Percentiles rank a stretch among this genome's conserved stretches.
Conservation (phyloP, 2,329 filamentous ascomycete species). For the Fonsecaea pugnacius region DNA sequence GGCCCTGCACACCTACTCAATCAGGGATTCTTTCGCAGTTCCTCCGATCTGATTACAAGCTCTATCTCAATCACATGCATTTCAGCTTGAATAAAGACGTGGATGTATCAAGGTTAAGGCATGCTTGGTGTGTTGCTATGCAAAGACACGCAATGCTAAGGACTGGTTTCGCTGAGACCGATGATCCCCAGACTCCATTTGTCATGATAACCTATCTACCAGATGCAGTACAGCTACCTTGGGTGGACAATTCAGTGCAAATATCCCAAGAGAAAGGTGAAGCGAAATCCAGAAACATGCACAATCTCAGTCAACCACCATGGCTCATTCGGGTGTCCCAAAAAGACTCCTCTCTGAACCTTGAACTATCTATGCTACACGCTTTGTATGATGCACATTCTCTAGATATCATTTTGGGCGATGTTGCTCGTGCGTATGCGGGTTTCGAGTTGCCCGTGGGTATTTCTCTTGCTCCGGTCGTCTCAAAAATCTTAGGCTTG, state of each 20-base stretch:
- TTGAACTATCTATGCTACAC: constrained; percentile 70
- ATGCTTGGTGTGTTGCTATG: constrained; percentile 65
- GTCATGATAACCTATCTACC: constrained; percentile 71
- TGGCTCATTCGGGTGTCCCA: constrained; percentile 65
- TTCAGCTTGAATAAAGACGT: constrained; percentile 55
- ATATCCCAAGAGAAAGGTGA: background rate
- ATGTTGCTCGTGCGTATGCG: constrained; percentile 56
- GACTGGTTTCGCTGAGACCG: constrained; percentile 70
- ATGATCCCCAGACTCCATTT: constrained; percentile 66
- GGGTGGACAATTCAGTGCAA: constrained; percentile 38
- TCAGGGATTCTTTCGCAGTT: constrained; percentile 79
- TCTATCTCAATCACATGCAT: constrained; percentile 77
- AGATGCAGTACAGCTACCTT: constrained; percentile 45
- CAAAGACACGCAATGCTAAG: constrained; percentile 71
- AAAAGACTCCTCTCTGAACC: constrained; percentile 33
- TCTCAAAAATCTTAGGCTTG: constrained; percentile 51
- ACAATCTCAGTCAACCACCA: constrained; percentile 41
- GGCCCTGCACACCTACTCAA: constrained; percentile 81
- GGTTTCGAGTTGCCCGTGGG: constrained; percentile 33
- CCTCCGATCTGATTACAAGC: constrained; percentile 64
- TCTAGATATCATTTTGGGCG: constrained; percentile 65
- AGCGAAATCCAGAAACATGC: constrained; percentile 6
- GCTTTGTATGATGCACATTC: constrained; percentile 84
- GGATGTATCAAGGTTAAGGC: constrained; percentile 49
- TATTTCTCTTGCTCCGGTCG: constrained; percentile 48